Evolutionary conservation across 1,284 basidiomycete genomes (phyloP).

Genomic region (Chondrostereum purpureum): DNA sequence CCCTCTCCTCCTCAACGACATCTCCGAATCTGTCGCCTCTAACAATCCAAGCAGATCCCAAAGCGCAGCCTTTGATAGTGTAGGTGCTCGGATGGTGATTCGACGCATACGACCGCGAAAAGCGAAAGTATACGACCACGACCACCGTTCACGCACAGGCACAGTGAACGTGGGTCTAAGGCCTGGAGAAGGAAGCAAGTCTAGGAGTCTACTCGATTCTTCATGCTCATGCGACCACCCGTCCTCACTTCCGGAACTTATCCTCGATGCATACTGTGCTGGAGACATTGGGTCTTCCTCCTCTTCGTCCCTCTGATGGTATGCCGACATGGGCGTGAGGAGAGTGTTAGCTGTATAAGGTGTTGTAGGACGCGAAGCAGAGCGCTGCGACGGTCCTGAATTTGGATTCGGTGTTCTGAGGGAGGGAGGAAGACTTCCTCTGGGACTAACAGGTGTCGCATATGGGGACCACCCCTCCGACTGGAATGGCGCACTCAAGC

Average conservation of each 20-base stretch:
- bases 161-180: constrained; percentile 11
- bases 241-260: constrained; percentile 18
- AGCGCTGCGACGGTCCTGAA: constrained; percentile 23
- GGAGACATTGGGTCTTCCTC: constrained; percentile 35
- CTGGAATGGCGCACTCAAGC: constrained; percentile 43
- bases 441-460: constrained; percentile 25
- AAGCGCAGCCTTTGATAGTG: constrained; percentile 13
- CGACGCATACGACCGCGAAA: constrained; percentile 35
- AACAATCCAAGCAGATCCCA: constrained; percentile 15
- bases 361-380: constrained; percentile 28
- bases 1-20: constrained; percentile 16
- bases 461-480: constrained; percentile 31
- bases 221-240: constrained; percentile 11
- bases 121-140: constrained; percentile 35
- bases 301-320: constrained; percentile 23
- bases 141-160: constrained; percentile 13
- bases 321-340: constrained; percentile 18
- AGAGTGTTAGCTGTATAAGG: constrained; percentile 27
- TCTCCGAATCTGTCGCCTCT: constrained; percentile 15
- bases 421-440: constrained; percentile 22
- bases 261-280: constrained; percentile 27
- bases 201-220: background rate
- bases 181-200: background rate
- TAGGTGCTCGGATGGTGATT: constrained; percentile 30
- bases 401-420: constrained; percentile 26